Evolutionary conservation across 176 grass and related monocot genomes (phyloP).

Genomic region (Oryza rufipogon): DNA sequence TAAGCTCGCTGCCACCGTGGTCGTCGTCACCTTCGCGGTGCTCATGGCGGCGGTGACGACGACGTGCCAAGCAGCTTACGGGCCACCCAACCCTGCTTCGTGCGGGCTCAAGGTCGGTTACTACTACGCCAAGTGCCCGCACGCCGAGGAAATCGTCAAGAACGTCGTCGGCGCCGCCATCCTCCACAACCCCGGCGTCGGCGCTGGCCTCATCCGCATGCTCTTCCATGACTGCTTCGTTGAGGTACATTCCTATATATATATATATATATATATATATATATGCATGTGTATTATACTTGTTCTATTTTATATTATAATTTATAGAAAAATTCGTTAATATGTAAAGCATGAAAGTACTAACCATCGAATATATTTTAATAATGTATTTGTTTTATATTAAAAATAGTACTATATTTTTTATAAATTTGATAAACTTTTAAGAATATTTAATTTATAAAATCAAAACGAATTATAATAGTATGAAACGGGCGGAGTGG

Average conservation of each 20-base stretch:
- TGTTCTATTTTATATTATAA: too few relatives aligned
- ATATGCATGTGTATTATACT: too few relatives aligned
- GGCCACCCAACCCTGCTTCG: background rate
- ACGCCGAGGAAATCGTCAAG: constrained; percentile 27
- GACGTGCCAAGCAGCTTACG: background rate
- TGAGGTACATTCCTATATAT: background rate
- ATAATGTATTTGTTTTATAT: too few relatives aligned
- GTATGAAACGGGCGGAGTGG: too few relatives aligned
- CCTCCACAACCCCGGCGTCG: constrained; percentile 15
- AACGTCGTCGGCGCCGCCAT: constrained; percentile 4
- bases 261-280: too few relatives aligned
- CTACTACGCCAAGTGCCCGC: constrained; percentile 24
- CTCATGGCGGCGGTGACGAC: background rate
- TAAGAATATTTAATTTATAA: too few relatives aligned
- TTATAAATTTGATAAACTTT: too few relatives aligned
- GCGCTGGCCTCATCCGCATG: constrained; percentile 52
- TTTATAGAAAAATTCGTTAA: too few relatives aligned
- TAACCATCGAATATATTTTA: too few relatives aligned
- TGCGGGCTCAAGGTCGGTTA: constrained; percentile 16
- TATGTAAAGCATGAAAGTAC: too few relatives aligned
- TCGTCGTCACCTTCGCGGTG: background rate
- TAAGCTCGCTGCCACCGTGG: background rate
- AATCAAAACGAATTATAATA: too few relatives aligned
- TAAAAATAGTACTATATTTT: too few relatives aligned
- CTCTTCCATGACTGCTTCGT: constrained; percentile 74